Evolutionary conservation across 805 yeast species (phyloP).

Genomic region (Suhomyces vadensis): DNA sequence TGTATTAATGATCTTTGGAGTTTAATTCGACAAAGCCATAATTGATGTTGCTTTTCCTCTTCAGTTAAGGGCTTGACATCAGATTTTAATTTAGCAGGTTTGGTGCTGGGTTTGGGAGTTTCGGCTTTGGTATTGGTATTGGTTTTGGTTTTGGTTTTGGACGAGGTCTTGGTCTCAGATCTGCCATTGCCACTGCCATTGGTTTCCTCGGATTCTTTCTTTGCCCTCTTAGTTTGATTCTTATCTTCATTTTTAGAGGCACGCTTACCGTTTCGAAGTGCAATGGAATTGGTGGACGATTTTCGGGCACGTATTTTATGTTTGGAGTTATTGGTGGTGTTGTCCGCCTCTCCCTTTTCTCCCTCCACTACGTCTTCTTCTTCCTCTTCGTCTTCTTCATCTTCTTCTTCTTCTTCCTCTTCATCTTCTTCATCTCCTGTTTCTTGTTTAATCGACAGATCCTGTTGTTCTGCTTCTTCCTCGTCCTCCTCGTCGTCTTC

Average conservation of each 20-base stretch:
- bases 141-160: too few species aligned
- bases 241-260: constrained; percentile 4
- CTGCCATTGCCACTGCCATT: not conserved
- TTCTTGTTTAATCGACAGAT: constrained; percentile 4
- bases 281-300: not conserved
- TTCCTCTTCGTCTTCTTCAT: constrained; percentile 5
- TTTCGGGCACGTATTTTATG: constrained; percentile 12
- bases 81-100: constrained; percentile 5
- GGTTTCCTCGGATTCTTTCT: constrained; percentile 3
- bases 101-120: constrained; percentile 6
- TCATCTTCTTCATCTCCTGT: constrained; percentile 13
- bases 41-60: constrained; percentile 45
- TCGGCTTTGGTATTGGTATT: constrained; percentile 10
- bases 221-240: constrained; percentile 8
- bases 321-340: constrained; percentile 4
- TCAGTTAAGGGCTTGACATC: constrained; percentile 25
- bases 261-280: constrained; percentile 4
- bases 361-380: constrained; percentile 6
- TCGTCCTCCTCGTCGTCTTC: constrained; percentile 20
- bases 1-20: constrained; percentile 52
- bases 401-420: constrained; percentile 11
- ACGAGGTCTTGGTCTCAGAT: constrained; percentile 6
- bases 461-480: constrained; percentile 13
- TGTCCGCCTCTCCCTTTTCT: constrained; percentile 4
- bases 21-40: constrained; percentile 49